These are phyloP conservation scores for Taphrina confusa DNA, from an alignment of 1,139 yeast species.

Conservation along the genomic window DNA sequence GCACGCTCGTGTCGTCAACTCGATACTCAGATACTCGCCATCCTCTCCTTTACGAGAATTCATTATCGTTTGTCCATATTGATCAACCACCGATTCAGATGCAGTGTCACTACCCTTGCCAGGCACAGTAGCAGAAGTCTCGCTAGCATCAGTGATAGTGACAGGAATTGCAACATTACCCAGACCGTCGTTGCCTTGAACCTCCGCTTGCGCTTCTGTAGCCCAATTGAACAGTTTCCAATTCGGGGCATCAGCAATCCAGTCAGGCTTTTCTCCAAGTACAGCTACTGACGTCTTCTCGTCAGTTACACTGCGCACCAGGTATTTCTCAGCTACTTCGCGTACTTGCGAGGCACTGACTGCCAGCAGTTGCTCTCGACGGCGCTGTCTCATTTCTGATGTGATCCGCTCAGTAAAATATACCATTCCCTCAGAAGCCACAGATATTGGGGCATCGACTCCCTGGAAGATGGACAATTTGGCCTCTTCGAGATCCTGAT, in stretches of 20 bases:
- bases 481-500: slow-evolving; percentile 78
- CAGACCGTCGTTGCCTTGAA: background rate
- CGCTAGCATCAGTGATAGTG: background rate
- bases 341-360: slow-evolving; percentile 64
- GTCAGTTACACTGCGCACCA: slow-evolving; percentile 45
- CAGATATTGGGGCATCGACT: slow-evolving; percentile 85
- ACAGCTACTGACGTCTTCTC: slow-evolving; percentile 38
- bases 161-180: background rate
- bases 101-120: background rate
- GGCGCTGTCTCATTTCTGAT: slow-evolving; percentile 74
- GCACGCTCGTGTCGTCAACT: slow-evolving; percentile 20
- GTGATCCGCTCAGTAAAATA: slow-evolving; percentile 69
- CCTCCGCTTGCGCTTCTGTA: slow-evolving; percentile 9
- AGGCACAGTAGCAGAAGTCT: background rate
- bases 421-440: slow-evolving; percentile 72
- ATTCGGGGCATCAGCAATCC: slow-evolving; percentile 33
- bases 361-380: slow-evolving; percentile 67
- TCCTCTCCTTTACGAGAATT: slow-evolving; percentile 20
- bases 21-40: background rate
- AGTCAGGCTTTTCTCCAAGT: slow-evolving; percentile 39
- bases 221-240: slow-evolving; percentile 38
- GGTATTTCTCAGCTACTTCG: slow-evolving; percentile 63
- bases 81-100: background rate
- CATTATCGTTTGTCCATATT: slow-evolving; percentile 1
- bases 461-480: slow-evolving; percentile 87